Percentiles rank a stretch among this genome's conserved stretches.
Evolutionary conservation across 2,329 filamentous ascomycete species (phyloP).

Genomic region (Fulvia fulva): DNA sequence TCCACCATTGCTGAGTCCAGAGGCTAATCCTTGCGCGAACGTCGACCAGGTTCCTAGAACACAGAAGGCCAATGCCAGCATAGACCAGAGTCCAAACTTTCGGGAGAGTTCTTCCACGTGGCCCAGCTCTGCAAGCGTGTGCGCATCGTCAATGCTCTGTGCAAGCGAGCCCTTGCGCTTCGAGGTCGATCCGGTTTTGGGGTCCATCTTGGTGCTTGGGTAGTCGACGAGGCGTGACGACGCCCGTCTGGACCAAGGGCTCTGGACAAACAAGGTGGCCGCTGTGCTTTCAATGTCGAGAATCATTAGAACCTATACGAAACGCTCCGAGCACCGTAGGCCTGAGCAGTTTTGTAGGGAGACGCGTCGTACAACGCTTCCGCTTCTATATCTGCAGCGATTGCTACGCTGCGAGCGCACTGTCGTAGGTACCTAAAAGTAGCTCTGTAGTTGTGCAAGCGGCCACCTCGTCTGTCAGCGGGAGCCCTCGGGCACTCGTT

Average conservation of each 20-base stretch:
- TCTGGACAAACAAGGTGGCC: no score
- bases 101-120: constrained; percentile 42
- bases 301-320: no score
- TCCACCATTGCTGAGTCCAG: constrained; percentile 53
- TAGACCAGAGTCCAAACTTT: constrained; percentile 54
- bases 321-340: no score
- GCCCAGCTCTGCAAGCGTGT: constrained; percentile 40
- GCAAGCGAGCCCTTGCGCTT: constrained; percentile 6
- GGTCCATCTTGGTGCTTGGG: constrained; percentile 5
- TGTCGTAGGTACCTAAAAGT: no score
- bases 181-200: constrained; percentile 4
- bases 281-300: no score
- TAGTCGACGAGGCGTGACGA: not conserved
- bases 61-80: constrained; percentile 56
- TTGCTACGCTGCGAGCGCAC: no score
- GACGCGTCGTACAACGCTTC: no score
- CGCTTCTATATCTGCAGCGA: no score
- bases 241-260: not conserved
- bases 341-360: no score
- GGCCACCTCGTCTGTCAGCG: no score
- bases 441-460: no score
- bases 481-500: no score
- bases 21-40: constrained; percentile 51
- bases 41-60: constrained; percentile 58
- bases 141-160: constrained; percentile 33